phyloP scores from a whole-genome alignment of 2,329 filamentous ascomycete genomes.

The Helotiales sp. region DNA sequence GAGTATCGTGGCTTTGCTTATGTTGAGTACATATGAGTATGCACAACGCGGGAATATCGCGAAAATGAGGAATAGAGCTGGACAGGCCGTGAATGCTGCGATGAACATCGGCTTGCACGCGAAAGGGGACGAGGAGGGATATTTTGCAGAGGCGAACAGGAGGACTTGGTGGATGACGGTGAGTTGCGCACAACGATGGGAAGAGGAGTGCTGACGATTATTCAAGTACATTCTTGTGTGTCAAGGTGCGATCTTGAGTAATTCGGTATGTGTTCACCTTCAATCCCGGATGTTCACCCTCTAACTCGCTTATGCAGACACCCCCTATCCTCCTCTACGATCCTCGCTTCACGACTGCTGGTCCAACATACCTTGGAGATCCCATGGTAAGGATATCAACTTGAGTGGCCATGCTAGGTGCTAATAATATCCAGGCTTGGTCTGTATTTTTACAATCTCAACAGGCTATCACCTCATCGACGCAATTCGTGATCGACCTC shows the following conservation, averaged over 20 bases:
- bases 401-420: not conserved
- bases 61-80: constrained; percentile 50
- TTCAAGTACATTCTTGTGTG: constrained; percentile 48
- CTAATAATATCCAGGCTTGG: constrained; percentile 36
- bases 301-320: constrained; percentile 35
- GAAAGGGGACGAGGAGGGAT: constrained; percentile 39
- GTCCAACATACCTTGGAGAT: constrained; percentile 43
- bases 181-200: constrained; percentile 14
- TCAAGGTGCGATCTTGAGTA: constrained; percentile 52
- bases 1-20: constrained; percentile 46
- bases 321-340: constrained; percentile 45
- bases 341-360: constrained; percentile 45
- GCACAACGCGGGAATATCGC: constrained; percentile 52
- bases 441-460: constrained; percentile 46
- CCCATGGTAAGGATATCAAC: constrained; percentile 35
- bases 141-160: constrained; percentile 46
- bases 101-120: constrained; percentile 47
- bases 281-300: not conserved
- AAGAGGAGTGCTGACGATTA: not conserved
- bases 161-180: constrained; percentile 56
- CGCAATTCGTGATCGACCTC: constrained; percentile 49
- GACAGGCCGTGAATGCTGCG: constrained; percentile 47
- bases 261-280: constrained; percentile 39
- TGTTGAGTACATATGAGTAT: constrained; percentile 54
- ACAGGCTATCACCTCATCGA: constrained; percentile 47